Conservation (phyloP, 352 stramenopile genomes). For the Elongisporangium anandrum region DNA sequence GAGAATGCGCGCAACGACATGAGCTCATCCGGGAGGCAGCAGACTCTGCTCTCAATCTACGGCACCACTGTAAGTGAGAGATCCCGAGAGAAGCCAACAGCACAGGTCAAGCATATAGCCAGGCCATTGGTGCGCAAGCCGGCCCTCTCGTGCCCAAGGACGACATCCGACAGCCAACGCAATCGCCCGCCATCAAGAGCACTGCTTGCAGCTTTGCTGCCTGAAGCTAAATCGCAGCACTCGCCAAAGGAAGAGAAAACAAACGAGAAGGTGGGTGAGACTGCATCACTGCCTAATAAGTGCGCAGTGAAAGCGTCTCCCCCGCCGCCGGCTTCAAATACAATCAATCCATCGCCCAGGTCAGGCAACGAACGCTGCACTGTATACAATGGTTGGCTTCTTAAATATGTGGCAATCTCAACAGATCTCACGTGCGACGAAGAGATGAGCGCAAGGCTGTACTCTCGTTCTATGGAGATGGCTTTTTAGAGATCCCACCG, state of each 20-base stretch:
- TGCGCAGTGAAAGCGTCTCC: background rate
- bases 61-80: constrained; percentile 4
- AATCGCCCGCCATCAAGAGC: background rate
- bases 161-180: background rate
- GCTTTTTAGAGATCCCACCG: constrained; percentile 37
- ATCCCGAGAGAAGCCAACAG: background rate
- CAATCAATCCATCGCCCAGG: background rate
- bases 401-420: background rate
- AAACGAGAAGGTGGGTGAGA: background rate
- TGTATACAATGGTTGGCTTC: background rate
- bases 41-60: constrained; percentile 36
- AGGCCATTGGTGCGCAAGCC: background rate
- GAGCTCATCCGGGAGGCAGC: constrained; percentile 20
- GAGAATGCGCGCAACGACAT: constrained; percentile 5
- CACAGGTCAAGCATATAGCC: background rate
- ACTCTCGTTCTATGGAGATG: constrained; percentile 47
- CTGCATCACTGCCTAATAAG: background rate
- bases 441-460: constrained; percentile 7
- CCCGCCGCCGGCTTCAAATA: background rate
- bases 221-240: background rate
- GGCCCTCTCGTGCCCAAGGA: background rate
- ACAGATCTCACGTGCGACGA: background rate
- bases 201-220: background rate
- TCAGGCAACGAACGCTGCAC: background rate
- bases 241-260: background rate